Evolutionary conservation across 192 early-diverging fungal genomes (phyloP).

Genomic region (Podila horticola): DNA sequence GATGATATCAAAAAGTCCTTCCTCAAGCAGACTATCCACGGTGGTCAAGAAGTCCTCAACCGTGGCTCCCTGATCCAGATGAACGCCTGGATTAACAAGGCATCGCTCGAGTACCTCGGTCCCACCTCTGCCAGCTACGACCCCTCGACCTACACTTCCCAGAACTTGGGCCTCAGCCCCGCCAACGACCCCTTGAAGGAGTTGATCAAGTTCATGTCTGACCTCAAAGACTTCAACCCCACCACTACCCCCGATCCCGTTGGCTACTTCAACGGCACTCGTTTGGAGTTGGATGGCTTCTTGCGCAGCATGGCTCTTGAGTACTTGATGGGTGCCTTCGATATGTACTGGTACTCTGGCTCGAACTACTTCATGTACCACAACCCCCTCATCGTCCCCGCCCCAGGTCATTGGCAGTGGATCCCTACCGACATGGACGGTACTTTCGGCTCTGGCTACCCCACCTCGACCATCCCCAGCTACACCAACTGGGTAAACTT

Average conservation of each 20-base stretch:
- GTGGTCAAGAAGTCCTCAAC: slow-evolving; percentile 1
- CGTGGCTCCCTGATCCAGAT: slow-evolving; percentile 45
- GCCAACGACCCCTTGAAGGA: slow-evolving; percentile 16
- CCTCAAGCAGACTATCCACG: slow-evolving; percentile 47
- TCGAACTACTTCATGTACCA: slow-evolving; percentile 46
- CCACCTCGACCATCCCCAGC: slow-evolving; percentile 4
- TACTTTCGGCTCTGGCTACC: slow-evolving; percentile 53
- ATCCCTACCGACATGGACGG: slow-evolving; percentile 54
- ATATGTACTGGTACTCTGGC: slow-evolving; percentile 37
- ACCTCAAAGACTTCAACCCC: slow-evolving; percentile 39
- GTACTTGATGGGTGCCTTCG: slow-evolving; percentile 54
- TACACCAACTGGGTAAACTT: slow-evolving; percentile 31
- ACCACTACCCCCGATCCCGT: slow-evolving; percentile 15
- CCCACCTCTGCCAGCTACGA: slow-evolving; percentile 23
- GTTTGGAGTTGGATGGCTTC: slow-evolving; percentile 42
- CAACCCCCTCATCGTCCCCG: slow-evolving; percentile 28
- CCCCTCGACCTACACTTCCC: slow-evolving; percentile 1
- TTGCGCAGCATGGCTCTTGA: slow-evolving; percentile 52
- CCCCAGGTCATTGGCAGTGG: slow-evolving; percentile 31
- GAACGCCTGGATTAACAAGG: slow-evolving; percentile 42
- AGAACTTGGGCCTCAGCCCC: slow-evolving; percentile 16
- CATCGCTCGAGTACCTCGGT: slow-evolving; percentile 49
- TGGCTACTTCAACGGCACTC: slow-evolving; percentile 21
- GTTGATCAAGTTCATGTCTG: slow-evolving; percentile 47
- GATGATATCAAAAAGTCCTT: slow-evolving; percentile 56